Evolutionary conservation across 257 asterid species (phyloP).

Genomic region (Solanum microdontum): DNA sequence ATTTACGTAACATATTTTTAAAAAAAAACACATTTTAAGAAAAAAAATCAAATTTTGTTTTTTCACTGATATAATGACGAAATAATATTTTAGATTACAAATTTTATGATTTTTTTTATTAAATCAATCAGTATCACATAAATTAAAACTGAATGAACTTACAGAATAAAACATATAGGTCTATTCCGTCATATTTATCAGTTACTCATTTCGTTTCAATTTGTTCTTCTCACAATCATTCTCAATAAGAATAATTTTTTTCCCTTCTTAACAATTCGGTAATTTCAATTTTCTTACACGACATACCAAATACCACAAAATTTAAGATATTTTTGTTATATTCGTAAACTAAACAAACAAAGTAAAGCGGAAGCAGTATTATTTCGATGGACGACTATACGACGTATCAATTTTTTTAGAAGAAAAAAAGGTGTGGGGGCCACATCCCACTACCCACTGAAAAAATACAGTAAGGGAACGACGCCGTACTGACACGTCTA

Average conservation of each 20-base stretch:
- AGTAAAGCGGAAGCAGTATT: neutral
- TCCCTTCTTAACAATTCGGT: neutral
- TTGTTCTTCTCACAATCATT: neutral
- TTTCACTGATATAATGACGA: neutral
- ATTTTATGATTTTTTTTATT: neutral
- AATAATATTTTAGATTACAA: neutral
- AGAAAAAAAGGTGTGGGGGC: neutral
- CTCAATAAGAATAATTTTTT: neutral
- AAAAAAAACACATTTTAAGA: too few relatives aligned
- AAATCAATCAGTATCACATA: neutral
- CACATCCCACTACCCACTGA: neutral
- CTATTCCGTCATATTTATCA: neutral
- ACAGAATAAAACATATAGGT: neutral
- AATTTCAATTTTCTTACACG: neutral
- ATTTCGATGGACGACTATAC: neutral
- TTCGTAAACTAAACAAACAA: too few relatives aligned
- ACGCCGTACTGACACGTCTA: conserved; percentile 1
- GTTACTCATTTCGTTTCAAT: neutral
- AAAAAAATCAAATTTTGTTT: neutral
- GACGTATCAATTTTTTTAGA: neutral
- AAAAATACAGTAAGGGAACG: neutral
- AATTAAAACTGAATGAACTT: neutral
- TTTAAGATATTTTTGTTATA: too few relatives aligned
- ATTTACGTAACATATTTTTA: neutral
- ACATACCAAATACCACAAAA: neutral